These are phyloP conservation scores for Pleomassaria siparia DNA, from an alignment of 2,329 filamentous ascomycete species.

Conservation along the genomic window DNA sequence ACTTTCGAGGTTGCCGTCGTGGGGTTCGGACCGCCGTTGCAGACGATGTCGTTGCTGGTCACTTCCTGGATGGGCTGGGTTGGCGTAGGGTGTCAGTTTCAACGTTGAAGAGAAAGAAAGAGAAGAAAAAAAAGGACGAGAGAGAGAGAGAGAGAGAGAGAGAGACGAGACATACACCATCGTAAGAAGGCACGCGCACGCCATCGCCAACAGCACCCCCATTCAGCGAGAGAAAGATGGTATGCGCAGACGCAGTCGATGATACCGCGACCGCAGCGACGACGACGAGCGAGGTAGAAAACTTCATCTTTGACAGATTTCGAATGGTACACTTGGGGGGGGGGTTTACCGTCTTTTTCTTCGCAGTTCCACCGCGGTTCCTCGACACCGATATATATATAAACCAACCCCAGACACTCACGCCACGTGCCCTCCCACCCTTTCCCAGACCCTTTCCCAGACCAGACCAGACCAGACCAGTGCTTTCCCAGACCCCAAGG, in stretches of 20 bases:
- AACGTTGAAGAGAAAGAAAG: conserved; percentile 1
- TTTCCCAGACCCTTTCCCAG: too few relatives aligned
- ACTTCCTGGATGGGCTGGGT: conserved; percentile 56
- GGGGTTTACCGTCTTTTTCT: too few relatives aligned
- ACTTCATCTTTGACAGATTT: conserved; percentile 23
- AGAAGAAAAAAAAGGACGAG: background rate
- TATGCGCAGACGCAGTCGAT: conserved; percentile 49
- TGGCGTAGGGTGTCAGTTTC: background rate
- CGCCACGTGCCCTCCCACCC: too few relatives aligned
- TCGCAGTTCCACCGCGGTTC: too few relatives aligned
- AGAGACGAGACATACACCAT: conserved; percentile 24
- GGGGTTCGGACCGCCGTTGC: conserved; percentile 61
- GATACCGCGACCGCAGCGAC: conserved; percentile 30
- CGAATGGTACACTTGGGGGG: background rate
- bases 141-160: background rate
- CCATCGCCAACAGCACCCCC: conserved; percentile 52
- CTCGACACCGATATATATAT: too few relatives aligned
- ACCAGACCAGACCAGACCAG: too few relatives aligned
- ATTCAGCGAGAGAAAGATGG: conserved; percentile 54
- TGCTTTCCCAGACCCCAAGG: too few relatives aligned
- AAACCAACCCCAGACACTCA: too few relatives aligned
- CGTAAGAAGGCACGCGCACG: conserved; percentile 52
- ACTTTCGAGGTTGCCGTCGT: conserved; percentile 32
- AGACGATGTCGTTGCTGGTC: conserved; percentile 56
- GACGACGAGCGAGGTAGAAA: conserved; percentile 25